These are phyloP conservation scores for Euphorbia peplus DNA, from an alignment of 345 rosid species.

Conservation along the genomic window DNA sequence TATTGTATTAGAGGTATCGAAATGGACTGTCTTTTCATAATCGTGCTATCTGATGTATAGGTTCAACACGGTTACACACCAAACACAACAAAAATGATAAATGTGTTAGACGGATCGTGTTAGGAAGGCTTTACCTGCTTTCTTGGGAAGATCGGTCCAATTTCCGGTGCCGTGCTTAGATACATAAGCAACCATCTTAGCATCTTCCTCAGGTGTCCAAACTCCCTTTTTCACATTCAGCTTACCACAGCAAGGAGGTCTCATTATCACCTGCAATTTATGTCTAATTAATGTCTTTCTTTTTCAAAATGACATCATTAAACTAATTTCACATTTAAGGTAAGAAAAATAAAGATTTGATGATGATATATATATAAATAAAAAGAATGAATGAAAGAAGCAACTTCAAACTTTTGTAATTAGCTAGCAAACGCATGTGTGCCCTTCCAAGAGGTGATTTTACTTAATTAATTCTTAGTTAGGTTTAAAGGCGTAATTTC, in stretches of 20 bases:
- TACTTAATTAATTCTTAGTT: conserved; percentile 6
- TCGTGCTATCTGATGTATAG: too few relatives aligned
- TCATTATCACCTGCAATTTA: too few relatives aligned
- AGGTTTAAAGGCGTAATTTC: conserved; percentile 29
- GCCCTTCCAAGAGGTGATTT: conserved; percentile 12
- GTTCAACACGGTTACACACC: too few relatives aligned
- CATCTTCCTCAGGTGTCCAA: conserved; percentile 59
- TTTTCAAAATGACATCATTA: not conserved
- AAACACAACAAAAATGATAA: too few relatives aligned
- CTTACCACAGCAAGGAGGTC: conserved; percentile 48
- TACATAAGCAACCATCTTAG: conserved; percentile 48
- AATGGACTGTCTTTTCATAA: too few relatives aligned
- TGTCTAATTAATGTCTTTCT: too few relatives aligned
- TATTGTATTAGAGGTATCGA: too few relatives aligned
- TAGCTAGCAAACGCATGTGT: conserved; percentile 10
- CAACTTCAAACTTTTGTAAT: not conserved
- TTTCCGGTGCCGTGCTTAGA: conserved; percentile 59
- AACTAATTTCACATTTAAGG: too few relatives aligned
- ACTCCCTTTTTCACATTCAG: conserved; percentile 37
- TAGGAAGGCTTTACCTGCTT: conserved; percentile 39
- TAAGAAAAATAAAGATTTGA: not conserved
- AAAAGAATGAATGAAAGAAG: not conserved
- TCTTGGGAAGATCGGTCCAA: conserved; percentile 52
- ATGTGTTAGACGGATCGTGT: too few relatives aligned
- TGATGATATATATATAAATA: not conserved